Evolutionary conservation across 306 rosid species (phyloP), one percentile per base, ranked within the genome.

Genomic region (Trifolium dubium): DNA sequence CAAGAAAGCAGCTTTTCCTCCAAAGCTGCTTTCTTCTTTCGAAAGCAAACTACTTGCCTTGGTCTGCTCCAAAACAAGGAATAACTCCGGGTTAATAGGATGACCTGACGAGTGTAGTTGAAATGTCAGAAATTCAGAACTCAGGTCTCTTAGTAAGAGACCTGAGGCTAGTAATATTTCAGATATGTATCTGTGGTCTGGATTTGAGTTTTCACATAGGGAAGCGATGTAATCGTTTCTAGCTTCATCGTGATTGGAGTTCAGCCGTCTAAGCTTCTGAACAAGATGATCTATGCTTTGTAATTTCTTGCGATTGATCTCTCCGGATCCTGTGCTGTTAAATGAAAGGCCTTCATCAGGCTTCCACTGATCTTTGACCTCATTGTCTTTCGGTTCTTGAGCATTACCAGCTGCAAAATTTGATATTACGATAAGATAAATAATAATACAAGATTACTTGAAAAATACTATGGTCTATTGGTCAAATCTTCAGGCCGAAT

Each of bases 111-210:
- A 86, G 77, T 93, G 98, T 72, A 80, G 88, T 78, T 89, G 94
- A 84, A 93, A 84, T 71, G 89, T 71, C 4, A 90, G 62, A 50
- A 89, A 64, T 77, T 87, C 89, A 2, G 92, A 88, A 68, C 92
- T 77, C 59, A 88, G 92, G 76, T 89, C 96, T 74, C 88, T 82
- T 30, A 88, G 91, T 11, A 91, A 78, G 79, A 91, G 91, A 28
- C 98, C 97, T 13, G 98, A 91, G 64, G 96, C 96, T 76, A 93
- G 78, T 63, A 93, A 32, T 50, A 93, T 93, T 80, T 93, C 94
- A 9, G 93, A 91, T 46, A 91, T 76, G 84, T 91, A 93, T 89
- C 93, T 78, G 71, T 91, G 91, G 62, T 93, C 98, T 0, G 97
- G 89, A 79, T 86, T 89, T 41, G 91, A 69, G 72, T 86, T 88